phyloP scores from a whole-genome alignment of 2,329 filamentous ascomycete genomes.

The Chaetomiaceae sp. region DNA sequence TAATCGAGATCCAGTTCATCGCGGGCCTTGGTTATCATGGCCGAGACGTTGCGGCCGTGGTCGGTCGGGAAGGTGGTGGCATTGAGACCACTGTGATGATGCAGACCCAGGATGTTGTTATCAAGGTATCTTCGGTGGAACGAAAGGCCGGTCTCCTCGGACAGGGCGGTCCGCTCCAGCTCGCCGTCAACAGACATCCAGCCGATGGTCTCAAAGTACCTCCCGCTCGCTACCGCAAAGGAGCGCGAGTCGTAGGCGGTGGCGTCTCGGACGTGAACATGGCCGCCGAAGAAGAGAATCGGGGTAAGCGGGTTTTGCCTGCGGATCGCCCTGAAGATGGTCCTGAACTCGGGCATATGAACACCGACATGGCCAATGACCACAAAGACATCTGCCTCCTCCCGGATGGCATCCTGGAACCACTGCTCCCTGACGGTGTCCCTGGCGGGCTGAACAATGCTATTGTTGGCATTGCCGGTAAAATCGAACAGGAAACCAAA shows the following conservation, averaged over 20 bases:
- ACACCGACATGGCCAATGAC: conserved; percentile 82
- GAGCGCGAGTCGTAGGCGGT: conserved; percentile 72
- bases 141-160: conserved; percentile 35
- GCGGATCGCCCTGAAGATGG: conserved; percentile 74
- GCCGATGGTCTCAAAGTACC: conserved; percentile 92
- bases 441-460: conserved; percentile 72
- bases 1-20: conserved; percentile 67
- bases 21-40: conserved; percentile 64
- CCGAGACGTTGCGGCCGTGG: conserved; percentile 66
- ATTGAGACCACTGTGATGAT: conserved; percentile 74
- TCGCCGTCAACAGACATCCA: conserved; percentile 81
- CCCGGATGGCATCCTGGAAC: conserved; percentile 82
- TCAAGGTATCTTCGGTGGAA: conserved; percentile 87
- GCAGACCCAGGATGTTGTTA: conserved; percentile 81
- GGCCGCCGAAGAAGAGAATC: conserved; percentile 88
- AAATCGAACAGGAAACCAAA: conserved; percentile 98
- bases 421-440: conserved; percentile 77
- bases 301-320: conserved; percentile 72
- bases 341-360: conserved; percentile 71
- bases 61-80: conserved; percentile 69
- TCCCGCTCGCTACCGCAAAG: conserved; percentile 76
- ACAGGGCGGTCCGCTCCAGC: conserved; percentile 32
- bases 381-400: conserved; percentile 82
- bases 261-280: conserved; percentile 84
- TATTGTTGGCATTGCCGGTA: conserved; percentile 84